A percentile compares a stretch with the other conserved stretches of the same genome.
These are phyloP conservation scores for Neurospora sp. DNA, from an alignment of 495 filamentous ascomycete genomes.

Conservation along the genomic window DNA sequence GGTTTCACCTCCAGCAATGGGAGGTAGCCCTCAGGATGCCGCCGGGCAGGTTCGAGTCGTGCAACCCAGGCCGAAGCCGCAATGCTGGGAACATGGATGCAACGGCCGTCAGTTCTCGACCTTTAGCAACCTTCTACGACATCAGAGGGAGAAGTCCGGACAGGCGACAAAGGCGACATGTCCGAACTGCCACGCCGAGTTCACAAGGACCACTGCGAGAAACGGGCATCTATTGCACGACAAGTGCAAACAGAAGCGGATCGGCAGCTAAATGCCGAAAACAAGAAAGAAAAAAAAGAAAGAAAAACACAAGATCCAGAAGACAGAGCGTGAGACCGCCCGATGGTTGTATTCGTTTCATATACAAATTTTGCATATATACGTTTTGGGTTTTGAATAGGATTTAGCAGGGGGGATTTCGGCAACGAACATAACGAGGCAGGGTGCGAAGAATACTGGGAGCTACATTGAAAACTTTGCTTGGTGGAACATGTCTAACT, in stretches of 20 bases:
- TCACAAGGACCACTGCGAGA: slow-evolving; percentile 80
- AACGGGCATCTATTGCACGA: slow-evolving; percentile 84
- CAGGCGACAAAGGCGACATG: slow-evolving; percentile 79
- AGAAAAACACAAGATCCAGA: neutral
- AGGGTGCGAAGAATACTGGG: neutral
- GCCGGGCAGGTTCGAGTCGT: slow-evolving; percentile 54
- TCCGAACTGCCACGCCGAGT: slow-evolving; percentile 80
- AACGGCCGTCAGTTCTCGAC: slow-evolving; percentile 91
- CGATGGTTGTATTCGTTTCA: neutral
- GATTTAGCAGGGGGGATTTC: neutral
- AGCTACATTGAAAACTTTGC: neutral
- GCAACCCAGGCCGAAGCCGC: slow-evolving; percentile 71
- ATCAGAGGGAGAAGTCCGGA: slow-evolving; percentile 90
- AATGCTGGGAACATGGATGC: slow-evolving; percentile 94
- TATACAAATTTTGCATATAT: neutral
- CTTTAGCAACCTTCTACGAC: slow-evolving; percentile 85
- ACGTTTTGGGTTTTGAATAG: neutral
- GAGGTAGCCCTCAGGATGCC: slow-evolving; percentile 19
- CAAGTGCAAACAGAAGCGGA: slow-evolving; percentile 68
- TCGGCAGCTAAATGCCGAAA: slow-evolving; percentile 16
- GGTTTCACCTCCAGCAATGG: slow-evolving; percentile 21
- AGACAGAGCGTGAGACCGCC: neutral
- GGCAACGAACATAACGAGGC: neutral
- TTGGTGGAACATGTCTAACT: neutral
- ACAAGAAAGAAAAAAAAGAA: neutral